Evolutionary conservation across 2,329 filamentous ascomycete species (phyloP).

Genomic region (Pseudopithomyces maydicus): DNA sequence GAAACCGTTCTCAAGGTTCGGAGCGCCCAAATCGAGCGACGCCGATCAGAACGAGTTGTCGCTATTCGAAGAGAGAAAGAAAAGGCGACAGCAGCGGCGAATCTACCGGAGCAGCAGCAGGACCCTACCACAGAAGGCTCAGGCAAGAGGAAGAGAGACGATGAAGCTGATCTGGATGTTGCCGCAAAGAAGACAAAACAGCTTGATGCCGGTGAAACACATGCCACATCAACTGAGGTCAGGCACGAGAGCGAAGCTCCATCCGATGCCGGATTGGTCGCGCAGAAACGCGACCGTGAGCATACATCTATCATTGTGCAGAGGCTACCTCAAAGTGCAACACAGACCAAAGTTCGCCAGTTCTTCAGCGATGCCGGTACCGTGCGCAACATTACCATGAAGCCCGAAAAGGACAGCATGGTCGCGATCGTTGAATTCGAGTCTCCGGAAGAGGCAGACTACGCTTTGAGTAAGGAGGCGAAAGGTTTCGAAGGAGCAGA

Average conservation of each 20-base stretch:
- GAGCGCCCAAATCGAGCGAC: slow-evolving; percentile 72
- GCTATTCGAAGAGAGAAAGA: slow-evolving; percentile 65
- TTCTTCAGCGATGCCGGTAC: slow-evolving; percentile 92
- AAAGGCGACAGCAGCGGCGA: slow-evolving; percentile 61
- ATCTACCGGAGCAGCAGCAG: slow-evolving; percentile 19
- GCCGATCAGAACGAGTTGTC: slow-evolving; percentile 59
- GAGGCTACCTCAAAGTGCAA: slow-evolving; percentile 72
- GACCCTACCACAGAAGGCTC: slow-evolving; percentile 51
- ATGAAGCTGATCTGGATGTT: slow-evolving; percentile 53
- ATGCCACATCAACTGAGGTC: slow-evolving; percentile 18
- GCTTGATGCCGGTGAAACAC: slow-evolving; percentile 35
- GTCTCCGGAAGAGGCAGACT: slow-evolving; percentile 76
- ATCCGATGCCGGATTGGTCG: slow-evolving; percentile 31
- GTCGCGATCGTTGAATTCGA: slow-evolving; percentile 87
- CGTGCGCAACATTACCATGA: slow-evolving; percentile 76
- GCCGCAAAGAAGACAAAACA: slow-evolving; percentile 70
- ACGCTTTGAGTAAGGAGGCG: slow-evolving; percentile 79
- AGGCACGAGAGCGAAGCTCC: slow-evolving; percentile 42
- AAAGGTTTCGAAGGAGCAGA: slow-evolving; percentile 77
- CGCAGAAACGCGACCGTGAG: slow-evolving; percentile 81
- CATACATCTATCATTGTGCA: slow-evolving; percentile 83
- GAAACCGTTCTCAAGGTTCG: slow-evolving; percentile 79
- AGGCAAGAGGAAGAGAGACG: slow-evolving; percentile 75
- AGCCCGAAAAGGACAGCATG: slow-evolving; percentile 64
- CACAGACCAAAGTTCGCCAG: slow-evolving; percentile 76